Evolutionary conservation across 768 basidiomycete species (phyloP).

Genomic region (Amanita phalloides): DNA sequence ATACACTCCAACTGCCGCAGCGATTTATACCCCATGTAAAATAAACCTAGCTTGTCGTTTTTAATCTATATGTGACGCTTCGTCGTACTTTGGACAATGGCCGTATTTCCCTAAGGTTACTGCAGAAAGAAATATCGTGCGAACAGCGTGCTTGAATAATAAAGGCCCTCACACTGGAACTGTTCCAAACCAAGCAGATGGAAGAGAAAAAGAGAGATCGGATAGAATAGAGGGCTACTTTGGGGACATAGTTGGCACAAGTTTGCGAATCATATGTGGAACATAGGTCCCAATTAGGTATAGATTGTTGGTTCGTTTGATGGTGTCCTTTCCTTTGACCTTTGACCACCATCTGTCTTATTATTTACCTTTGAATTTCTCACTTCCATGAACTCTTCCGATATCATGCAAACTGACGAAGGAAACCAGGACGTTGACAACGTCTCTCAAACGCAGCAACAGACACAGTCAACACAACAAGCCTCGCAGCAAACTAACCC

Average conservation of each 20-base stretch:
- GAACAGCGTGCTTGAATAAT: too few relatives aligned
- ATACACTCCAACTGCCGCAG: background rate
- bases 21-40: background rate
- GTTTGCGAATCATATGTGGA: too few relatives aligned
- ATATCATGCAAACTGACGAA: slow-evolving; percentile 11
- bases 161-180: too few relatives aligned
- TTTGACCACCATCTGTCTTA: background rate
- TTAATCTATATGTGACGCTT: background rate
- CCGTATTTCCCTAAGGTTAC: too few relatives aligned
- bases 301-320: background rate
- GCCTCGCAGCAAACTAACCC: slow-evolving; percentile 23
- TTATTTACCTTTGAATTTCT: background rate
- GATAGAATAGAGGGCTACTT: too few relatives aligned
- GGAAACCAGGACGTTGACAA: slow-evolving; percentile 14
- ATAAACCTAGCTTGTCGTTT: background rate
- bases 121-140: too few relatives aligned
- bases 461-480: slow-evolving; percentile 36
- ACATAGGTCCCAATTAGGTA: background rate
- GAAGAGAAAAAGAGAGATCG: too few relatives aligned
- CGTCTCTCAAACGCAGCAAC: slow-evolving; percentile 16
- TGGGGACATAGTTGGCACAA: too few relatives aligned
- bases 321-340: background rate
- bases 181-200: too few relatives aligned
- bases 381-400: background rate
- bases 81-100: too few relatives aligned